These are phyloP conservation scores for Cutaneotrichosporon cavernicola DNA, from an alignment of 1,284 basidiomycete species.

Conservation along the genomic window DNA sequence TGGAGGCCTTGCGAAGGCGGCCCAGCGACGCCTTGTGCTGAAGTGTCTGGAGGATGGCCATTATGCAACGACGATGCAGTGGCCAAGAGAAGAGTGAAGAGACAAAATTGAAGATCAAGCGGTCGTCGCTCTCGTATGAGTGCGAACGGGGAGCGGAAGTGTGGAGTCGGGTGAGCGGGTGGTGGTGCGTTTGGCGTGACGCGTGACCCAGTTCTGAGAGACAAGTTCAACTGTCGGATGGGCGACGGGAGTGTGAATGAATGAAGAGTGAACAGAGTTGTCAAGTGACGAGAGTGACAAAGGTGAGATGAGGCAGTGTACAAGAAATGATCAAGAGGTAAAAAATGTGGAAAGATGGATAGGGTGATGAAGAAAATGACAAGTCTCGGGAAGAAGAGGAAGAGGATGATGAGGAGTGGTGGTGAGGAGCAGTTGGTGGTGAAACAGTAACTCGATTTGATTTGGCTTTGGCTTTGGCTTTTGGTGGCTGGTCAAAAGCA, in stretches of 20 bases:
- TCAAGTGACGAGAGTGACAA: slow-evolving; percentile 1
- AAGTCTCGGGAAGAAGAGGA: slow-evolving; percentile 3
- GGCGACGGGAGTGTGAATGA: background rate
- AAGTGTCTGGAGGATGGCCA: slow-evolving; percentile 22
- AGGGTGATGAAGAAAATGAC: background rate
- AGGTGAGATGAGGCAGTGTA: background rate
- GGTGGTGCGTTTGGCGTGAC: background rate
- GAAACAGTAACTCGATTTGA: background rate
- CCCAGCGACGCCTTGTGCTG: slow-evolving; percentile 22
- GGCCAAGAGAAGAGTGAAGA: slow-evolving; percentile 1
- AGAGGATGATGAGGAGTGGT: background rate
- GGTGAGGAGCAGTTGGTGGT: background rate
- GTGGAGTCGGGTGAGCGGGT: background rate
- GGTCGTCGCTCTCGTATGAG: background rate
- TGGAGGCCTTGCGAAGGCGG: slow-evolving; percentile 22
- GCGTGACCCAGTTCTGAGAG: slow-evolving; percentile 2
- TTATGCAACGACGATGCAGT: background rate
- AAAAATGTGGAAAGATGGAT: background rate
- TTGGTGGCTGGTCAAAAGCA: slow-evolving; percentile 2
- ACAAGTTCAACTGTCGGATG: background rate
- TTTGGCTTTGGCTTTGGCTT: background rate
- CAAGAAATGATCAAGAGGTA: background rate
- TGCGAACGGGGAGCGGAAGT: background rate
- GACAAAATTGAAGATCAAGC: background rate
- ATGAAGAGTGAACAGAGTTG: background rate